Evolutionary conservation across 2,329 filamentous ascomycete genomes (phyloP), one percentile per base, ranked within the genome.

Genomic region (Stagonosporopsis cucurbitacearum): DNA sequence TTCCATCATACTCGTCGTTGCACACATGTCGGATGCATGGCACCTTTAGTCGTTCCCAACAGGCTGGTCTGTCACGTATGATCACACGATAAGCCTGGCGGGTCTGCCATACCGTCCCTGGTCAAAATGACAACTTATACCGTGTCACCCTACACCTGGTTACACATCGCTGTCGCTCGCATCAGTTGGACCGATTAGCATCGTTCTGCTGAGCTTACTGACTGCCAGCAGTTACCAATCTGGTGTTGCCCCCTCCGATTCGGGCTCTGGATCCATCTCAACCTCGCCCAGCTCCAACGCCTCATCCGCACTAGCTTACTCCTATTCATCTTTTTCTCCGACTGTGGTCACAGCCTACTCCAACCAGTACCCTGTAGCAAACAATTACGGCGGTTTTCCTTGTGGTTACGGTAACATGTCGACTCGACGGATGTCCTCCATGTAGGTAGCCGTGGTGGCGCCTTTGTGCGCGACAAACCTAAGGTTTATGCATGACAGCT

Each of bases 241-340:
- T 60, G 77, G 76, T 57, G 73, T 79, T 68, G 78, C 79, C 63
- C 79, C 84, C 65, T 80, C 84, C 57, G 83, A 86, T 74, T 83
- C 83, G 58, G 82, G 80, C 53, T 81, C 80, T 53, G 83, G 82
- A 67, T 84, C 80, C 62, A 80, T 79, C 66, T 81, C 80, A 61
- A 79, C 79, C 64, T 82, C 79, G 65, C 80, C 80, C 56, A 80
- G 79, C 63, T 82, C 82, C 61, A 80, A 78, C 66, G 75, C 78
- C 55, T 82, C 81, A 26, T 80, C 79, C 43, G 75, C 69, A 25
- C 54, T 80, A 62, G 74, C 78, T 60, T 82, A 75, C 66, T 70
- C 77, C 15, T 82, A 75, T 65, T 67, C 77, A 36, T 68, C 60
- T 57, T 79, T 72, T 54, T 57, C 67, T 20, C 57, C 64, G 45